Evolutionary conservation across 345 rosid species (phyloP).

Genomic region (Pistacia atlantica): DNA sequence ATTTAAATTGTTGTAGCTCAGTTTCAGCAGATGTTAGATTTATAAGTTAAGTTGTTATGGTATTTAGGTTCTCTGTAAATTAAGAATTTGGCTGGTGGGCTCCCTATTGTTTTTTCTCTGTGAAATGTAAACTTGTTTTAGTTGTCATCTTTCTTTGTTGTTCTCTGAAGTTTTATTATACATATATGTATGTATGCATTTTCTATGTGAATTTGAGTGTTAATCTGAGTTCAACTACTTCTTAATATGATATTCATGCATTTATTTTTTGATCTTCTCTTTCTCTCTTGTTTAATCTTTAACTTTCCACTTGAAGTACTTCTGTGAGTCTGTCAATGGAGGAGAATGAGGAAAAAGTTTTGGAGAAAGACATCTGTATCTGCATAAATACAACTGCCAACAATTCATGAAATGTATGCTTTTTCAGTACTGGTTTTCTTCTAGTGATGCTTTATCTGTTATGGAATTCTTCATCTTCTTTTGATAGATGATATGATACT

Average conservation of each 20-base stretch:
- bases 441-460: neutral
- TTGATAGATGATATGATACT: neutral
- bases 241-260: neutral
- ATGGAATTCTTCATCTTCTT: no score
- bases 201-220: neutral
- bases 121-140: slow-evolving; percentile 30
- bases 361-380: neutral
- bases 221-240: neutral
- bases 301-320: neutral
- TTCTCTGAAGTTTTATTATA: neutral
- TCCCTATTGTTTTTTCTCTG: no score
- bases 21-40: no score
- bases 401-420: neutral
- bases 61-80: no score
- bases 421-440: neutral
- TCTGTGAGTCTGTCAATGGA: neutral
- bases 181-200: neutral
- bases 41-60: no score
- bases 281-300: neutral
- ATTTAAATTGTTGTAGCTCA: no score
- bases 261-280: no score
- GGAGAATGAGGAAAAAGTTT: neutral
- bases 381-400: neutral
- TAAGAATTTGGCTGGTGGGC: no score
- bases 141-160: neutral